Evolutionary conservation across 768 basidiomycete genomes (phyloP).

Genomic region (Calocera cornea): DNA sequence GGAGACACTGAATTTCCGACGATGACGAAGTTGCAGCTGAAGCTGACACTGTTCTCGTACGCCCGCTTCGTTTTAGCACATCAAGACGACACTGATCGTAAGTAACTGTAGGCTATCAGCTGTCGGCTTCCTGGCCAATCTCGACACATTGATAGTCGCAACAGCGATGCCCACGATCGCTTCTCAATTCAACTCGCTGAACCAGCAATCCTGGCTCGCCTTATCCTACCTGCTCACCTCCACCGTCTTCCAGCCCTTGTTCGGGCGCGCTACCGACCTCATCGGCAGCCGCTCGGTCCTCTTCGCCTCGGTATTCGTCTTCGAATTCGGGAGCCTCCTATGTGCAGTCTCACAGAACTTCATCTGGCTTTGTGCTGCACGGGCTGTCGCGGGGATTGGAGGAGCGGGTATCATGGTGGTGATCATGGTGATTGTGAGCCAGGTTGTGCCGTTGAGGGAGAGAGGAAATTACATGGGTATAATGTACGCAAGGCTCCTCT

Average conservation of each 20-base stretch:
- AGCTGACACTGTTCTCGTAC: background rate
- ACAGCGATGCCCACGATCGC: background rate
- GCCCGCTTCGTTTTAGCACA: background rate
- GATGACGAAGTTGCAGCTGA: background rate
- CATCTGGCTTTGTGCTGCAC: constrained; percentile 51
- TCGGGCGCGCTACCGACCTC: constrained; percentile 21
- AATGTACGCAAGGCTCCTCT: background rate
- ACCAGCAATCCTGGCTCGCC: background rate
- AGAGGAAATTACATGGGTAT: constrained; percentile 18
- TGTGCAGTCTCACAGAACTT: constrained; percentile 58
- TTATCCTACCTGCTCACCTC: background rate
- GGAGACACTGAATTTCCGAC: background rate
- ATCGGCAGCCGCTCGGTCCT: constrained; percentile 43
- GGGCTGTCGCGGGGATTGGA: constrained; percentile 55
- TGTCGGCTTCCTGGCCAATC: constrained; percentile 6
- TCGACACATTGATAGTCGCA: constrained; percentile 38
- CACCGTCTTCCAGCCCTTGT: constrained; percentile 25
- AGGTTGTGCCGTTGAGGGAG: constrained; percentile 59
- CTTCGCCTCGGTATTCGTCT: constrained; percentile 42
- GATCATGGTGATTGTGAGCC: constrained; percentile 56
- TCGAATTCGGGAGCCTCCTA: constrained; percentile 50
- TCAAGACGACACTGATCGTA: background rate
- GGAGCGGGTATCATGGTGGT: constrained; percentile 59
- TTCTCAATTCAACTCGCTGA: background rate
- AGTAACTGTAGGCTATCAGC: background rate